phyloP scores from a whole-genome alignment of 768 basidiomycete genomes.

The Mycena haematopus region DNA sequence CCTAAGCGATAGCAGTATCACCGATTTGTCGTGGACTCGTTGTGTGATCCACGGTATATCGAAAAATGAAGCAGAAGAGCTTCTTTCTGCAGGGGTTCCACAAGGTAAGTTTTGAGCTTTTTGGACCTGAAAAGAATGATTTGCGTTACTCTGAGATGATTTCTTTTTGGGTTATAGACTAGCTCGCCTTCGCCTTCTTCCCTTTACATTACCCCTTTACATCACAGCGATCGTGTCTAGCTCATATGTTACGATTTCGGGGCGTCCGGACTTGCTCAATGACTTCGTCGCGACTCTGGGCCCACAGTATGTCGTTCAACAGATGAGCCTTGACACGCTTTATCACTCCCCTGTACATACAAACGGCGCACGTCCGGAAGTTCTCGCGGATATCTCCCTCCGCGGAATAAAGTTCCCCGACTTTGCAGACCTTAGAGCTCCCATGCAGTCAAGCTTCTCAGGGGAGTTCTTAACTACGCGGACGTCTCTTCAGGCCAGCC shows the following conservation, averaged over 20 bases:
- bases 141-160: neutral
- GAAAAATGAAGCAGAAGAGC: conserved; percentile 32
- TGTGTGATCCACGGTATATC: conserved; percentile 44
- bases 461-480: conserved; percentile 43
- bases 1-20: conserved; percentile 16
- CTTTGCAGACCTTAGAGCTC: conserved; percentile 51
- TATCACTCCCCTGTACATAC: conserved; percentile 53
- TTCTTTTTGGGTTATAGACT: conserved; percentile 3
- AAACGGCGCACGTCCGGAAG: conserved; percentile 40
- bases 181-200: conserved; percentile 1
- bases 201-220: conserved; percentile 57
- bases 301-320: conserved; percentile 42
- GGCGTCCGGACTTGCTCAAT: conserved; percentile 56
- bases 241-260: conserved; percentile 61
- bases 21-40: conserved; percentile 51
- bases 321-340: conserved; percentile 54
- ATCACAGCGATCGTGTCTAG: conserved; percentile 58
- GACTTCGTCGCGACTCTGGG: conserved; percentile 49
- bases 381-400: conserved; percentile 51
- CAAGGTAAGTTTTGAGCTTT: neutral
- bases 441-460: conserved; percentile 53
- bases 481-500: conserved; percentile 31
- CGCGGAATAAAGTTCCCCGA: conserved; percentile 59
- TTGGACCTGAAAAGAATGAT: neutral
- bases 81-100: conserved; percentile 21